phyloP scores from a whole-genome alignment of 495 filamentous ascomycete species.

The Articulospora tetracladia region DNA sequence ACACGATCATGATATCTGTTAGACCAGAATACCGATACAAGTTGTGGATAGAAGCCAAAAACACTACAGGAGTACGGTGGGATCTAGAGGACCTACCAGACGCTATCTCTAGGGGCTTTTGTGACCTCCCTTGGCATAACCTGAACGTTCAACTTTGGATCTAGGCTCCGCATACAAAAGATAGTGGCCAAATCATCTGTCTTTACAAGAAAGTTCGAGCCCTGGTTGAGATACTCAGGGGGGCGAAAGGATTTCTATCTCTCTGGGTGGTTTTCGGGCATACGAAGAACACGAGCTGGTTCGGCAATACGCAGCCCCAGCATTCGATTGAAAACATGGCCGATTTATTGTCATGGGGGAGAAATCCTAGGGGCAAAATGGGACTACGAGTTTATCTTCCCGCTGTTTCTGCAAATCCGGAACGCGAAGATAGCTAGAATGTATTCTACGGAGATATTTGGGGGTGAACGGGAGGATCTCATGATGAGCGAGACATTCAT shows the following conservation, averaged over 20 bases:
- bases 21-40: constrained; percentile 18
- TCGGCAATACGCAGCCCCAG: constrained; percentile 18
- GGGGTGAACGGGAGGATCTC: constrained; percentile 19
- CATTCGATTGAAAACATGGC: constrained; percentile 15
- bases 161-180: constrained; percentile 12
- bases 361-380: constrained; percentile 13
- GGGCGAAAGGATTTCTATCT: constrained; percentile 19
- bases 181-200: constrained; percentile 13
- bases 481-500: constrained; percentile 18
- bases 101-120: constrained; percentile 16
- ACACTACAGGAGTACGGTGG: constrained; percentile 17
- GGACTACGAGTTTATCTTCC: constrained; percentile 21
- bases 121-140: constrained; percentile 19
- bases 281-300: constrained; percentile 20
- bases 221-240: constrained; percentile 20
- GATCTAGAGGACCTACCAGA: constrained; percentile 16
- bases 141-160: constrained; percentile 16
- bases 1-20: constrained; percentile 17
- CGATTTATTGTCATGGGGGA: constrained; percentile 14
- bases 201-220: constrained; percentile 22
- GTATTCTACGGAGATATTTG: constrained; percentile 18
- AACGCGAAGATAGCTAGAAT: constrained; percentile 20
- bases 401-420: constrained; percentile 20
- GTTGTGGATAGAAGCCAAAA: constrained; percentile 17
- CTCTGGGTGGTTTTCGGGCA: constrained; percentile 18